Conservation (phyloP, 768 basidiomycete species). For the Boletus edulis region DNA sequence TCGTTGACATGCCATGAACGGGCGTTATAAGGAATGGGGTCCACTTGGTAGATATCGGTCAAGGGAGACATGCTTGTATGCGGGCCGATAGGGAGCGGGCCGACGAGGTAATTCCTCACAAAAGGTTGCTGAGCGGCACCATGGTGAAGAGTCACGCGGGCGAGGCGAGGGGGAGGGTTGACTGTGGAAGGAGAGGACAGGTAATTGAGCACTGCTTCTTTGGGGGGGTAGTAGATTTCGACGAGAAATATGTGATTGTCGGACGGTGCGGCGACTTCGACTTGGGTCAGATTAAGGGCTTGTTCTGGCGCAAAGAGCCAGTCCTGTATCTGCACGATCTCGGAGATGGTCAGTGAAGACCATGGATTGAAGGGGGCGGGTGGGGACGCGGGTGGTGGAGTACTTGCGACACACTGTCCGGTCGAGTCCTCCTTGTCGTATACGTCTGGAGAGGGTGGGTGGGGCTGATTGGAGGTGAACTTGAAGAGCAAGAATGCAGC, state of each 20-base stretch:
- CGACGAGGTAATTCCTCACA: slow-evolving; percentile 57
- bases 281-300: slow-evolving; percentile 47
- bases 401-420: slow-evolving; percentile 34
- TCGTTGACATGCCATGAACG: slow-evolving; percentile 34
- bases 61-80: slow-evolving; percentile 41
- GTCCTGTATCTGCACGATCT: slow-evolving; percentile 40
- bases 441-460: background rate
- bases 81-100: slow-evolving; percentile 49
- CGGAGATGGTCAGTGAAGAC: slow-evolving; percentile 46
- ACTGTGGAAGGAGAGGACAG: slow-evolving; percentile 33
- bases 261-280: slow-evolving; percentile 29
- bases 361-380: slow-evolving; percentile 50
- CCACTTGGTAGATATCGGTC: slow-evolving; percentile 51
- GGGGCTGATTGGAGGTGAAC: background rate
- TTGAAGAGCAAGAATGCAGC: slow-evolving; percentile 12
- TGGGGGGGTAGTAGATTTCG: slow-evolving; percentile 49
- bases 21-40: slow-evolving; percentile 55
- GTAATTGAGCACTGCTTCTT: slow-evolving; percentile 46
- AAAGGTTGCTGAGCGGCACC: slow-evolving; percentile 39
- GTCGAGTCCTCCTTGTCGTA: slow-evolving; percentile 11
- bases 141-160: slow-evolving; percentile 52
- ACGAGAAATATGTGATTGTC: slow-evolving; percentile 54
- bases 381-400: slow-evolving; percentile 34
- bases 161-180: slow-evolving; percentile 37
- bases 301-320: slow-evolving; percentile 46